A percentile compares a stretch with the other conserved stretches of the same genome.
phyloP scores from a whole-genome alignment of 2,329 filamentous ascomycete genomes.

The Fusarium incarnatum region DNA sequence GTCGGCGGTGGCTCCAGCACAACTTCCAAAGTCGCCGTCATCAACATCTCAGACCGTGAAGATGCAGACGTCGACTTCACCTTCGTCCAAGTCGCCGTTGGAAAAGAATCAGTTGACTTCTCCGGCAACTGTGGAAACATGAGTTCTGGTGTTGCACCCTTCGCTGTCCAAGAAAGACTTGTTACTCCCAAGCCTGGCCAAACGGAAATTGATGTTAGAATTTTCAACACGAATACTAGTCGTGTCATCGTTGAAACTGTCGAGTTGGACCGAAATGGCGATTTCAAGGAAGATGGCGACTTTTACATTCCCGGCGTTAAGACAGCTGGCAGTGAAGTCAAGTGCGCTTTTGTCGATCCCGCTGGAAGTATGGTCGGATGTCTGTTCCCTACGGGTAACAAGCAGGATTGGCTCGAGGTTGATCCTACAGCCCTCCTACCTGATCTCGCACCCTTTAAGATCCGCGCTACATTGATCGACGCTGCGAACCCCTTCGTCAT shows the following conservation, averaged over 20 bases:
- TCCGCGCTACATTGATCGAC: conserved; percentile 51
- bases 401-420: conserved; percentile 51
- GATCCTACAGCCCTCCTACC: background rate
- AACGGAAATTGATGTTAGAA: conserved; percentile 52
- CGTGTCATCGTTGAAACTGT: conserved; percentile 68
- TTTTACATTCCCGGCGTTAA: conserved; percentile 70
- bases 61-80: conserved; percentile 70
- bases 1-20: conserved; percentile 69
- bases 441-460: conserved; percentile 48
- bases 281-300: conserved; percentile 60
- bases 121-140: conserved; percentile 74
- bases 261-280: conserved; percentile 58
- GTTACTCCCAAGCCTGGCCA: conserved; percentile 42
- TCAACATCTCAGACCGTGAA: conserved; percentile 55
- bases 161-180: conserved; percentile 66
- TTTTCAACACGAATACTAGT: conserved; percentile 73
- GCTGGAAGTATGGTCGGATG: conserved; percentile 70
- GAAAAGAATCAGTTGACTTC: conserved; percentile 65
- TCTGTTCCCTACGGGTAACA: conserved; percentile 68
- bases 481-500: conserved; percentile 60
- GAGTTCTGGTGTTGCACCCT: conserved; percentile 69
- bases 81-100: conserved; percentile 70
- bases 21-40: conserved; percentile 71
- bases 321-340: conserved; percentile 64
- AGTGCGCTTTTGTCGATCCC: conserved; percentile 68